These are phyloP conservation scores for Berberis thunbergii DNA, from an alignment of 164 flowering plant species.

Conservation along the genomic window DNA sequence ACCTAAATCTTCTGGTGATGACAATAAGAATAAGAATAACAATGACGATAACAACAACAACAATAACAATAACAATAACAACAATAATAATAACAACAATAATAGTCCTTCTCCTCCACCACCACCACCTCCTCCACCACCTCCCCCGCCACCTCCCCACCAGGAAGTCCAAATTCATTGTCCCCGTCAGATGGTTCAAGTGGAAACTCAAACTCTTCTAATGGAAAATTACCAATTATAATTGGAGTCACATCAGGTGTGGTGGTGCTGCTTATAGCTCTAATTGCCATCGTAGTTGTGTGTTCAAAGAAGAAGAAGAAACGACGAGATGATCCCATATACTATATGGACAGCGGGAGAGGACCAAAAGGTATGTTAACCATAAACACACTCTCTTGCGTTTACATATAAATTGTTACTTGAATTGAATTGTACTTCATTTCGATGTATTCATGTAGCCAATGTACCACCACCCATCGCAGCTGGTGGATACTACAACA, in stretches of 20 bases:
- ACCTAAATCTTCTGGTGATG: background rate
- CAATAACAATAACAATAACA: background rate
- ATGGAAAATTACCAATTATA: conserved; percentile 17
- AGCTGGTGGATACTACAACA: no score
- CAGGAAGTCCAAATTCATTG: background rate
- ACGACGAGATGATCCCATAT: conserved; percentile 20
- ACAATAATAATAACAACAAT: background rate
- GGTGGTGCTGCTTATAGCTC: conserved; percentile 22
- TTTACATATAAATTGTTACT: no score
- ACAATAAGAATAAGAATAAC: background rate
- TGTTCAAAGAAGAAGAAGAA: conserved; percentile 41
- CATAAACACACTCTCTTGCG: background rate
- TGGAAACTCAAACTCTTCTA: background rate
- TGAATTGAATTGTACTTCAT: no score
- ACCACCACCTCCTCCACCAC: background rate
- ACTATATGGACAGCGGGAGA: conserved; percentile 22
- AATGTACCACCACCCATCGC: no score
- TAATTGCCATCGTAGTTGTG: conserved; percentile 16
- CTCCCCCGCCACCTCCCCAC: conserved; percentile 1
- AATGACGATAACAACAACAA: background rate
- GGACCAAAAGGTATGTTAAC: conserved; percentile 2
- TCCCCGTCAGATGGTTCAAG: conserved; percentile 1
- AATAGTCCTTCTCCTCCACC: conserved; percentile 2
- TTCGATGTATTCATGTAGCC: no score
- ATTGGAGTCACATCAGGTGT: conserved; percentile 36